Evolutionary conservation across 202 grass and related monocot species (phyloP), one percentile per base, ranked within the genome.

Genomic region (Hordeum pubiflorum): DNA sequence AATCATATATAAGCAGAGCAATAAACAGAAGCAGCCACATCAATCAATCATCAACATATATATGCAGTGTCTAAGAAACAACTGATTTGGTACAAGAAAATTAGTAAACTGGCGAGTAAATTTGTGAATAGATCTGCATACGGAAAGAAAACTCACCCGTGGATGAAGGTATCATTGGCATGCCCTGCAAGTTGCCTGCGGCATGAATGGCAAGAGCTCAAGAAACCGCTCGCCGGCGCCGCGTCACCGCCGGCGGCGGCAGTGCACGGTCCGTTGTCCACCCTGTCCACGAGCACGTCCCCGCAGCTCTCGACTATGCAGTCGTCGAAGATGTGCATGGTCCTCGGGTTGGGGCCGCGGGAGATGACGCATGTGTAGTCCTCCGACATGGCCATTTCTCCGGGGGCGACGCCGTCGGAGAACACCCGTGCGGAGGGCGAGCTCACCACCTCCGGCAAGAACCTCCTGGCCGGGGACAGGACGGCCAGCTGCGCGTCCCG

Each of bases 321-420:
- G 83, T 98, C 88, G 58, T 98, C 92, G 32, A 98, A 98, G 71
- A 98, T 98, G 89, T 98, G 95, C 18, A 72, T 91, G 50, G 92
- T 98, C 79, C 66, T 93, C n/a, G 90, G 95, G 46, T 98, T 97
- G 4, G 92, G 92, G 1, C 94, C 94, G 32, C 93, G 94, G 6
- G 94, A 94, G 88, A 97, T 97, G 57, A 97, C 94, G 72, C 94
- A 97, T 40, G 94, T 97, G 76, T 97, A 97, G 67, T 97, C 94
- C 84, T 97, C 92, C 10, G 88, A 94, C 63, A 90, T 87, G 18
- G 91, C 92, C 73, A 86, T 72, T 55, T 94, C 86, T 3, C 69
- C 79, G 3, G 83, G 79, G 9, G 85, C 60, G 21, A 90, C 78
- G 78, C 82, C 88, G 12, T 46, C 81, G 29, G 86, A 72, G 69